phyloP scores from a whole-genome alignment of 2,329 filamentous ascomycete genomes.

The Penicillium sp. region DNA sequence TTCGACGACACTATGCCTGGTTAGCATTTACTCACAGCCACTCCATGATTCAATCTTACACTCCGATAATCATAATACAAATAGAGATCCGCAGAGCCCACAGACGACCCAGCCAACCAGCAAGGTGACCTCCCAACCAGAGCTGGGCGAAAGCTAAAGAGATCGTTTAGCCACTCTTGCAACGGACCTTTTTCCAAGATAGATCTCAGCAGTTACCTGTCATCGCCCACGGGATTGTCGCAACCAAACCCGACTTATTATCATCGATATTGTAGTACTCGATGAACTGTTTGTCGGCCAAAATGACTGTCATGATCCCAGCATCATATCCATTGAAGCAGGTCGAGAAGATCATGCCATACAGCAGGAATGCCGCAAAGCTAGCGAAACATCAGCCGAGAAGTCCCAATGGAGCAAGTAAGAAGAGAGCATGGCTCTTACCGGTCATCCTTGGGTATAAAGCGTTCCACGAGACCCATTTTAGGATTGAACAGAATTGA shows the following conservation, averaged over 20 bases:
- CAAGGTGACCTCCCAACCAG: constrained; percentile 40
- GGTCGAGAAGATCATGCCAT: constrained; percentile 41
- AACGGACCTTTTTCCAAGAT: too few species aligned
- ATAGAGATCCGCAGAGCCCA: constrained; percentile 44
- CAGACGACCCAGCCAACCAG: constrained; percentile 37
- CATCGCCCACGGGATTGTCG: constrained; percentile 44
- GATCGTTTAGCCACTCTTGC: background rate
- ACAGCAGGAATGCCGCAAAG: constrained; percentile 34
- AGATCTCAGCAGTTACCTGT: constrained; percentile 32
- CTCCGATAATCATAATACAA: constrained; percentile 38
- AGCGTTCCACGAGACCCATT: constrained; percentile 29
- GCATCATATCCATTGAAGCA: constrained; percentile 46
- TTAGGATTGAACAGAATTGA: background rate
- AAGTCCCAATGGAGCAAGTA: background rate
- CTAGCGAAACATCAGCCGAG: background rate
- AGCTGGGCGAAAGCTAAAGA: constrained; percentile 38
- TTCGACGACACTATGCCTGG: constrained; percentile 34
- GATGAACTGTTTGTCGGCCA: constrained; percentile 44
- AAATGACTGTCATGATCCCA: constrained; percentile 45
- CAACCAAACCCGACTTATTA: constrained; percentile 38
- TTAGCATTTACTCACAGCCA: background rate
- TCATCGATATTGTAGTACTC: constrained; percentile 40
- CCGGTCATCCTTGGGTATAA: constrained; percentile 41
- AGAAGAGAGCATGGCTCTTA: constrained; percentile 11
- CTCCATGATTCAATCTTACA: constrained; percentile 23